Base-by-base conservation (phyloP, 768 basidiomycete species). In the Auricularia sp. region DNA sequence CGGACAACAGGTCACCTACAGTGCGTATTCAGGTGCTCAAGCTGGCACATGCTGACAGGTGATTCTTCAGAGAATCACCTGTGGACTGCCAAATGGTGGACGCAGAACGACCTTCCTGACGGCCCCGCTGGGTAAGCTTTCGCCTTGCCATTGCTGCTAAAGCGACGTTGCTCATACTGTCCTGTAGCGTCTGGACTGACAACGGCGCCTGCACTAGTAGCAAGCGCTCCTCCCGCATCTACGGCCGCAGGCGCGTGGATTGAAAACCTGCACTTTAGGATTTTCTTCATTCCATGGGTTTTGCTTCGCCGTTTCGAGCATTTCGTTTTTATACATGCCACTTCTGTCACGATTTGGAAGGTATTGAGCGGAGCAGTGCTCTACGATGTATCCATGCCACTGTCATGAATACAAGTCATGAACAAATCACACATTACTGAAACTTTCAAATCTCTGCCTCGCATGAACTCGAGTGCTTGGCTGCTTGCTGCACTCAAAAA, bases 61-160 rank as follows among this genome's bases (percentile, higher is more conserved):
- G 51, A 36, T 39, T 64, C 54, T 42, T 42, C 39, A 42, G 39
- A 42, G 39, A 42, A 75, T 16, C 68, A 78, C 66, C 72, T 79
- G 43, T 81, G 78, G 78, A 80, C 78, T 12, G 84, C 85, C 2
- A 78, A 83, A 63, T 87, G 83, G 81, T 86, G 87, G 85, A 81
- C 84, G 18, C 74, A 87, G 70, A 78, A 76, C 53, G 80, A 85
- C 69, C 77, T 71, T 51, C 86, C 85, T 8, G 72, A 77, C 66
- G 75, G 78, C 77, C 67, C 56, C 72, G 58, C 44, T 23, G 29
- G 39, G 12, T 29, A 21, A 3, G 35, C 18, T 35, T 12, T 56
- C 39, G 34, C 60, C 61, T 54, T 51, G 61, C 64, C 60, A 12
- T 59, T 61, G 6, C 36, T 42, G 35, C 44, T 63, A 54, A 64